These are phyloP conservation scores for Magnolia kwangsiensis DNA, from an alignment of 164 flowering plant genomes.

Conservation along the genomic window DNA sequence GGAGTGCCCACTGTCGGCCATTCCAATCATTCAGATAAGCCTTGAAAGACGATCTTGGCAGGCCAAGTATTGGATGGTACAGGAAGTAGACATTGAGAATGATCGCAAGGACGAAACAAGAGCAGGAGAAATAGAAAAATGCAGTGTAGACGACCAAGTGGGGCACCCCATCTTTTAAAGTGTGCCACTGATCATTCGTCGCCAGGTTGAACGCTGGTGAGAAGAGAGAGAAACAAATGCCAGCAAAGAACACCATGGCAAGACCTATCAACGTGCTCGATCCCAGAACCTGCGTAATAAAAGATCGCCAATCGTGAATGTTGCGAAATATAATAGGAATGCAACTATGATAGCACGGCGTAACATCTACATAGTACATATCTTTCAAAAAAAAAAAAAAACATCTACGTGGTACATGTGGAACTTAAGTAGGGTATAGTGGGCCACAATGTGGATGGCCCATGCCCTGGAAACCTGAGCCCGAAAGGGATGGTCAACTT, in stretches of 20 bases:
- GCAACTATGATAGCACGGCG: too few species aligned
- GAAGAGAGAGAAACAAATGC: constrained; percentile 71
- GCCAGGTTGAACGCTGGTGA: constrained; percentile 83
- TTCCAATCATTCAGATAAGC: constrained; percentile 69
- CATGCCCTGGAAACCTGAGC: too few species aligned
- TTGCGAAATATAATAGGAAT: not conserved
- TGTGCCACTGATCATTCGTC: constrained; percentile 78
- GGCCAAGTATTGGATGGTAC: constrained; percentile 52
- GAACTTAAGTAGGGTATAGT: too few species aligned
- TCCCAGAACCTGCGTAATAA: constrained; percentile 56
- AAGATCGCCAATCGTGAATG: not conserved
- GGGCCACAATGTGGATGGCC: too few species aligned
- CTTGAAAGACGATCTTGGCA: constrained; percentile 55
- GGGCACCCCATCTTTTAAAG: constrained; percentile 59
- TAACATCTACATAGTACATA: too few species aligned
- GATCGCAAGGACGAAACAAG: constrained; percentile 62
- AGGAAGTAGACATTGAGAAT: constrained; percentile 62
- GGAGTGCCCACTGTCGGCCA: constrained; percentile 76
- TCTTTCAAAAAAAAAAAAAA: too few species aligned
- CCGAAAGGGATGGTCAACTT: too few species aligned
- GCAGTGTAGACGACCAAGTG: constrained; percentile 72
- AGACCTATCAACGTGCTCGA: constrained; percentile 57
- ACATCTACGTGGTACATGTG: too few species aligned
- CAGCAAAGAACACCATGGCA: constrained; percentile 61
- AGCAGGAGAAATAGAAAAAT: constrained; percentile 72